Conservation (phyloP, 78 protist genomes). For the Dictyostelium discoideum region dicty_2.7 NC_007090.3:1728501-1729000, state of each 20-base stretch:
- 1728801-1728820: neutral
- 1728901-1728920: neutral
- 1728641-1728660: too few species aligned
- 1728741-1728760: neutral
- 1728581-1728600: too few species aligned
- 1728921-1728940: neutral
- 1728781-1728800: constrained; percentile 53
- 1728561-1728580: too few species aligned
- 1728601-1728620: too few species aligned
- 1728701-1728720: constrained; percentile 3
- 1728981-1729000: neutral
- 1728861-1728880: neutral
- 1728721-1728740: constrained; percentile 20
- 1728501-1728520: too few species aligned
- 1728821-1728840: neutral
- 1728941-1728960: neutral
- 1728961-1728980: constrained; percentile 17
- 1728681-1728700: neutral
- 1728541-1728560: too few species aligned
- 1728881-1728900: neutral
- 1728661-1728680: too few species aligned
- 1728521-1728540: too few species aligned
- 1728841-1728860: neutral
- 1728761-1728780: neutral
- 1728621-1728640: too few species aligned